Conservation (phyloP, 2,329 filamentous ascomycete species). For the Colletotrichum eleusines region DNA sequence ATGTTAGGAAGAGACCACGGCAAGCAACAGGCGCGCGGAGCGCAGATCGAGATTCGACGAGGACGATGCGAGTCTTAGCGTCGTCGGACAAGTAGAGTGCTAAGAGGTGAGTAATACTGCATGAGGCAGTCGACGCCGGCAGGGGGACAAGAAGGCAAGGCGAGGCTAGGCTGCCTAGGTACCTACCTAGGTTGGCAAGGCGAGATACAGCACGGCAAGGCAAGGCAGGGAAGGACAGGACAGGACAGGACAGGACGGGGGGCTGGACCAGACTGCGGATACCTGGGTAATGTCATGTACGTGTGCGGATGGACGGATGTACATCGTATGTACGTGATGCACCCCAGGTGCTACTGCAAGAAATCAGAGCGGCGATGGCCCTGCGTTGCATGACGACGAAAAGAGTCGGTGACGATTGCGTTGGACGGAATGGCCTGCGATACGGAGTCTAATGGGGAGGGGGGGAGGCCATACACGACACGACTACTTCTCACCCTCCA, state of each 20-base stretch:
- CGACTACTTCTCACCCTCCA: slow-evolving; percentile 2
- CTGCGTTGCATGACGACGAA: slow-evolving; percentile 3
- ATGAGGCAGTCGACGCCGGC: slow-evolving; percentile 33
- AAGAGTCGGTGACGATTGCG: slow-evolving; percentile 4
- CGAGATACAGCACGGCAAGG: not conserved
- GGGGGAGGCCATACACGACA: not conserved
- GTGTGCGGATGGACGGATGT: not conserved
- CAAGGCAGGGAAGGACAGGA: not conserved
- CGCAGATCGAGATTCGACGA: slow-evolving; percentile 37
- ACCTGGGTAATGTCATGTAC: not conserved
- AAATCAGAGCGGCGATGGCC: slow-evolving; percentile 1
- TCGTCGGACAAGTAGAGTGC: slow-evolving; percentile 34
- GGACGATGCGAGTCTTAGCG: slow-evolving; percentile 39
- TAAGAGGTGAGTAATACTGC: slow-evolving; percentile 33
- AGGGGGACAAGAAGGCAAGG: slow-evolving; percentile 12
- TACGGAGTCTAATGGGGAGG: slow-evolving; percentile 7
- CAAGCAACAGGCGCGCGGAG: slow-evolving; percentile 40
- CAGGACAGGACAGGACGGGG: not conserved
- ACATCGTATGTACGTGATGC: not conserved
- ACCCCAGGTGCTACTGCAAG: slow-evolving; percentile 17
- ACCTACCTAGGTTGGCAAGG: not conserved
- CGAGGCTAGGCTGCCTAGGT: not conserved
- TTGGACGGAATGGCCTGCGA: slow-evolving; percentile 6
- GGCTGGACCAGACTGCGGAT: not conserved
- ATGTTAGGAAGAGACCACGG: slow-evolving; percentile 27